Evolutionary conservation across 257 asterid species (phyloP).

Genomic region (Leptodermis oblonga): DNA sequence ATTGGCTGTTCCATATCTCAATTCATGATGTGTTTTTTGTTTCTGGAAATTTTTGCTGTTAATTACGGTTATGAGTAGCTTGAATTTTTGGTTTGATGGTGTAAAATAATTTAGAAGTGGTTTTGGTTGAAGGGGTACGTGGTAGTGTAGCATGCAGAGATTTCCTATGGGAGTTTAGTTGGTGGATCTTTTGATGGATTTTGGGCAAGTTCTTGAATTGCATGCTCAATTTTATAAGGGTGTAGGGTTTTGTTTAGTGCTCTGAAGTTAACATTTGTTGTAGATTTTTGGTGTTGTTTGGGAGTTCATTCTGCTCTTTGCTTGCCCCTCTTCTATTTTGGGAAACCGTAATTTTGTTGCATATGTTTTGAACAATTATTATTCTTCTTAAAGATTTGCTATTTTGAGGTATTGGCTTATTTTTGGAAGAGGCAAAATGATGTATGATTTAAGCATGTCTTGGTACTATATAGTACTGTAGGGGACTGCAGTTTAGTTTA

Average conservation of each 20-base stretch:
- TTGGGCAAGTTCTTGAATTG: constrained; percentile 35
- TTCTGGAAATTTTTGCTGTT: constrained; percentile 11
- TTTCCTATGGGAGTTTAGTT: constrained; percentile 23
- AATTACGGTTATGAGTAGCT: constrained; percentile 32
- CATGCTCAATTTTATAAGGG: constrained; percentile 29
- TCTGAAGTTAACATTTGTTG: constrained; percentile 20
- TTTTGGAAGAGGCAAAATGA: background rate
- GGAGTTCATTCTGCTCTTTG: constrained; percentile 7
- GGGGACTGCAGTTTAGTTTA: background rate
- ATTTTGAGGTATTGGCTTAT: background rate
- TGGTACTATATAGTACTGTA: background rate
- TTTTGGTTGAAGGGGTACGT: constrained; percentile 15
- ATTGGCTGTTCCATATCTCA: constrained; percentile 28
- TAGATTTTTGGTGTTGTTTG: constrained; percentile 17
- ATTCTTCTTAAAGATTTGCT: background rate
- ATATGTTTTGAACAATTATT: background rate
- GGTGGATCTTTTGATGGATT: constrained; percentile 19
- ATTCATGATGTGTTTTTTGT: background rate
- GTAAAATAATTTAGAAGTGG: constrained; percentile 17
- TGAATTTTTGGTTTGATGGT: constrained; percentile 19
- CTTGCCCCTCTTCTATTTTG: background rate
- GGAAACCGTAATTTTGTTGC: background rate
- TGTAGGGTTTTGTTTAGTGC: constrained; percentile 12
- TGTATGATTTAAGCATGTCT: background rate
- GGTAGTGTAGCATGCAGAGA: constrained; percentile 47